A percentile compares a stretch with the other conserved stretches of the same genome.
These are phyloP conservation scores for Vinca minor DNA, from an alignment of 257 asterid genomes.

Conservation along the genomic window DNA sequence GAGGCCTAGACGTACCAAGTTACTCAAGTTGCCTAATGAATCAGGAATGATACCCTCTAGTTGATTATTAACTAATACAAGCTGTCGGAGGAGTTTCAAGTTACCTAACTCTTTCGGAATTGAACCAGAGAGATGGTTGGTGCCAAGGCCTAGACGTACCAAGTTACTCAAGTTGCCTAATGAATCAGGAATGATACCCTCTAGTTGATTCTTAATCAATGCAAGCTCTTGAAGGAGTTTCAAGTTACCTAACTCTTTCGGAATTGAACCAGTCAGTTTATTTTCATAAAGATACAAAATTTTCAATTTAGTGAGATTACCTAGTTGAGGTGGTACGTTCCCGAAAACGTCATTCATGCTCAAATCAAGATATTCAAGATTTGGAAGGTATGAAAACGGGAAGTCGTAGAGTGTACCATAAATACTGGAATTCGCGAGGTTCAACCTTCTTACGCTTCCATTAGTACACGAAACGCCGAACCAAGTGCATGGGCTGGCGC, in stretches of 20 bases:
- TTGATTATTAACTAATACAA: too few relatives aligned
- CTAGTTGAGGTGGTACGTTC: conserved; percentile 8
- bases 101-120: conserved; percentile 12
- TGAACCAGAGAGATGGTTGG: conserved; percentile 12
- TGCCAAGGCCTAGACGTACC: neutral
- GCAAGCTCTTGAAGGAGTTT: too few relatives aligned
- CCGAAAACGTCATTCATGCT: conserved; percentile 9
- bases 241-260: too few relatives aligned
- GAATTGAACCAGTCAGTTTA: conserved; percentile 3
- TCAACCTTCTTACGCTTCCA: conserved; percentile 2
- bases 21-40: too few relatives aligned
- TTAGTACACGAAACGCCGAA: conserved; percentile 15
- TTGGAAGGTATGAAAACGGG: conserved; percentile 18
- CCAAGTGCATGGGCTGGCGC: conserved; percentile 15
- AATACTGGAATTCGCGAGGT: conserved; percentile 2
- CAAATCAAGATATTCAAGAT: conserved; percentile 20
- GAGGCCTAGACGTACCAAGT: too few relatives aligned
- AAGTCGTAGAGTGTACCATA: conserved; percentile 18
- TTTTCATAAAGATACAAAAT: conserved; percentile 8
- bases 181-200: neutral
- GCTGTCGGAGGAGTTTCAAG: too few relatives aligned
- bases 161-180: conserved; percentile 8
- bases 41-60: too few relatives aligned
- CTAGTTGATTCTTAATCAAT: too few relatives aligned
- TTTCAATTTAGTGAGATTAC: conserved; percentile 7